Conservation (phyloP, 768 basidiomycete genomes). For the Suillus sp. region DNA sequence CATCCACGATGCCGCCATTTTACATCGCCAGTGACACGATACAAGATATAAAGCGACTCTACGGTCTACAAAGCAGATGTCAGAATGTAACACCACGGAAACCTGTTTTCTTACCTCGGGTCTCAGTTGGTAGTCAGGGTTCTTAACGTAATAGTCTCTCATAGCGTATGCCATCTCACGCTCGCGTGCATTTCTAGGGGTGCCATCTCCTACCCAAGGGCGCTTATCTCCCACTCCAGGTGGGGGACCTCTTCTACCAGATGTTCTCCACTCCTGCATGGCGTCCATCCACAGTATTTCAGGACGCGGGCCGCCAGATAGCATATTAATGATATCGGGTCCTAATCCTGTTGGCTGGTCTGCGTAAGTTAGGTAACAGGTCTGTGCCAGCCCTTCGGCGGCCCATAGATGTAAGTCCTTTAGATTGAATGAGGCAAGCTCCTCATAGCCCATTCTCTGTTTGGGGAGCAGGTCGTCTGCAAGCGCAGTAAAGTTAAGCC, state of each 20-base stretch:
- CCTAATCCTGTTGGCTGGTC: slow-evolving; percentile 71
- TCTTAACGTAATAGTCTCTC: slow-evolving; percentile 57
- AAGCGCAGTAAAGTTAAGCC: slow-evolving; percentile 47
- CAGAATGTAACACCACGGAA: background rate
- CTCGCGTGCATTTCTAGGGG: slow-evolving; percentile 18
- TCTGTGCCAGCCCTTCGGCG: slow-evolving; percentile 72
- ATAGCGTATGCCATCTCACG: slow-evolving; percentile 27
- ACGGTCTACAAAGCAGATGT: slow-evolving; percentile 51
- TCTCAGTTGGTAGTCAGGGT: slow-evolving; percentile 56
- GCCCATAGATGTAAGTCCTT: slow-evolving; percentile 73
- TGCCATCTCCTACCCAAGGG: slow-evolving; percentile 30
- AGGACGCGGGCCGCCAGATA: slow-evolving; percentile 26
- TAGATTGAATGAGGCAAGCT: slow-evolving; percentile 50
- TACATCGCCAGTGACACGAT: slow-evolving; percentile 65
- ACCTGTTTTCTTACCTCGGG: slow-evolving; percentile 58
- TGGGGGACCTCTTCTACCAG: slow-evolving; percentile 47
- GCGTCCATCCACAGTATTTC: slow-evolving; percentile 31
- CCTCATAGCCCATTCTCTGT: slow-evolving; percentile 35
- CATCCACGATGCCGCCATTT: slow-evolving; percentile 75
- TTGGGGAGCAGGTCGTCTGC: slow-evolving; percentile 24
- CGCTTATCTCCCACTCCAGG: slow-evolving; percentile 52
- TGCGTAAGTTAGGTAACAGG: slow-evolving; percentile 70
- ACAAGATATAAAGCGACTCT: slow-evolving; percentile 72
- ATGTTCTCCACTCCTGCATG: slow-evolving; percentile 50
- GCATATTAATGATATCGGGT: slow-evolving; percentile 55